Conservation (phyloP, 148 eudicot species). For the Vaccinium vitisidaea region DNA sequence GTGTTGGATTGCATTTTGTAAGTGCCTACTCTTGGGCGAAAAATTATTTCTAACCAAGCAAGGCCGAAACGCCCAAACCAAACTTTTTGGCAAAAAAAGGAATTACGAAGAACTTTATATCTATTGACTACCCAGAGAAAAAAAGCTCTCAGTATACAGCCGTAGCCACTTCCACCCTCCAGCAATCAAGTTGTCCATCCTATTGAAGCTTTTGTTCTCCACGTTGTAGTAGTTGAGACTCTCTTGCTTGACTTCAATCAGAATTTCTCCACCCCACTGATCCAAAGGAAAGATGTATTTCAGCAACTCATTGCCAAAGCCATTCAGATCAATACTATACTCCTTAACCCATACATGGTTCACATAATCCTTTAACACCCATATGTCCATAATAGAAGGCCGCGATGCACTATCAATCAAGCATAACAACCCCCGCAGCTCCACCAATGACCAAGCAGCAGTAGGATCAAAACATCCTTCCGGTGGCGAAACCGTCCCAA, state of each 20-base stretch:
- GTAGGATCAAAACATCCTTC: constrained; percentile 22
- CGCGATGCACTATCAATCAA: constrained; percentile 13
- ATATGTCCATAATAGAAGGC: constrained; percentile 20
- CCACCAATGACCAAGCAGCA: constrained; percentile 20
- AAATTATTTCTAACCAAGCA: neutral
- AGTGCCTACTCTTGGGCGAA: neutral
- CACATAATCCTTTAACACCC: constrained; percentile 22
- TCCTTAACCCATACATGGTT: constrained; percentile 21
- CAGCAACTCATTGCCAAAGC: constrained; percentile 9
- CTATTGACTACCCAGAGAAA: constrained; percentile 16
- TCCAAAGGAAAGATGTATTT: constrained; percentile 17
- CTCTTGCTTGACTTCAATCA: constrained; percentile 10
- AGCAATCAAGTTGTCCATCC: constrained; percentile 5
- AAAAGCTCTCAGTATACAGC: constrained; percentile 24
- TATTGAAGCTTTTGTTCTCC: constrained; percentile 24
- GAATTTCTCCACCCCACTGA: constrained; percentile 20
- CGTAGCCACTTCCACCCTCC: constrained; percentile 23
- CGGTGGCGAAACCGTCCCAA: constrained; percentile 19
- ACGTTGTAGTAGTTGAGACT: constrained; percentile 14
- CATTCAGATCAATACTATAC: constrained; percentile 23
- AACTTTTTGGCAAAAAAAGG: neutral
- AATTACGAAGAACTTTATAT: neutral
- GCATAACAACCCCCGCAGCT: constrained; percentile 22
- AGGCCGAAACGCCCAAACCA: neutral
- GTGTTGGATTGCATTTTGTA: neutral